Evolutionary conservation across 352 stramenopile genomes (phyloP).

Genomic region (Pythium oligandrum): DNA sequence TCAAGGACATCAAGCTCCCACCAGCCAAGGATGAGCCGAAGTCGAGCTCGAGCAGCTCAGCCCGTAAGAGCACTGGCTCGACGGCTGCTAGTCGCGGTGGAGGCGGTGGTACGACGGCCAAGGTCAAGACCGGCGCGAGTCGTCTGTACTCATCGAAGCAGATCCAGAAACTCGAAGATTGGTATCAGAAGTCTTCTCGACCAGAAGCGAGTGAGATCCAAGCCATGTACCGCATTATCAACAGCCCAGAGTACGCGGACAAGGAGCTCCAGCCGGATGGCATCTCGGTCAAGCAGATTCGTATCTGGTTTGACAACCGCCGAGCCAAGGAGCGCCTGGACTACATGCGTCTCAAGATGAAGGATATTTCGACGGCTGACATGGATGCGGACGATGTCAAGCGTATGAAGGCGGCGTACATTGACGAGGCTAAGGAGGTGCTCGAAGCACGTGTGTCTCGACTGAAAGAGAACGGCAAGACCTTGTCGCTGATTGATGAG

Average conservation of each 20-base stretch:
- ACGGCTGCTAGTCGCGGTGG: constrained; percentile 27
- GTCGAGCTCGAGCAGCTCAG: constrained; percentile 9
- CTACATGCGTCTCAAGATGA: constrained; percentile 90
- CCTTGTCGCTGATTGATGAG: constrained; percentile 74
- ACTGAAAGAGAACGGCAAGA: constrained; percentile 71
- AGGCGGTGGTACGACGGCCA: constrained; percentile 20
- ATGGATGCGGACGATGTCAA: constrained; percentile 85
- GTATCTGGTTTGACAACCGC: constrained; percentile 87
- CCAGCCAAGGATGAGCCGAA: constrained; percentile 53
- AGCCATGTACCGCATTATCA: constrained; percentile 89
- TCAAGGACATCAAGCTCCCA: constrained; percentile 68
- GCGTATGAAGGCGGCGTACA: constrained; percentile 85
- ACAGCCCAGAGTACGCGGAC: constrained; percentile 77
- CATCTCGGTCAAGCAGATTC: constrained; percentile 85
- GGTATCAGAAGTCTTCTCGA: constrained; percentile 80
- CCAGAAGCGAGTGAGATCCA: constrained; percentile 84
- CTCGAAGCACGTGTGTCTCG: constrained; percentile 77
- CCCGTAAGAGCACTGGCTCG: constrained; percentile 23
- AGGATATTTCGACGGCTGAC: constrained; percentile 77
- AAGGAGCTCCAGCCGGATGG: constrained; percentile 80
- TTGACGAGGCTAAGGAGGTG: constrained; percentile 86
- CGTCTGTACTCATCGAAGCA: constrained; percentile 84
- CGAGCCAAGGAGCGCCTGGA: constrained; percentile 80
- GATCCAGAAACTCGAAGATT: constrained; percentile 87
- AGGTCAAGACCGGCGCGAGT: constrained; percentile 74